phyloP scores from a whole-genome alignment of 2,329 filamentous ascomycete species.

The Pseudogymnoascus sp. region DNA sequence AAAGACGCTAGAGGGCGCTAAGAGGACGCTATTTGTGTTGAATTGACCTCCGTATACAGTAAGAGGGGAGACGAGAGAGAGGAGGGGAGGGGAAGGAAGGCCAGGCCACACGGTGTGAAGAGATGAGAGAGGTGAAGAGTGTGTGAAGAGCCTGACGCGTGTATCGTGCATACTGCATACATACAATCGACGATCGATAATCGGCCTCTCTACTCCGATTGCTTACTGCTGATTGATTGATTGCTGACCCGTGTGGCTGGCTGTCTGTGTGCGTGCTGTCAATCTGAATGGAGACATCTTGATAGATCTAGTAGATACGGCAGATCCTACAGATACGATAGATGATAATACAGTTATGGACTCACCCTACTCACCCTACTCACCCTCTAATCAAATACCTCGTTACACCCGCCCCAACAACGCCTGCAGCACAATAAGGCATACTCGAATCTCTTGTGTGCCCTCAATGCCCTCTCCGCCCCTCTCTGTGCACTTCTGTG shows the following conservation, averaged over 20 bases:
- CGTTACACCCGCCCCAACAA: background rate
- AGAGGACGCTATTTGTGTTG: background rate
- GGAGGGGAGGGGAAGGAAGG: background rate
- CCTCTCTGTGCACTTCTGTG: background rate
- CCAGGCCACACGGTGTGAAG: background rate
- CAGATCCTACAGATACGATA: too few species aligned
- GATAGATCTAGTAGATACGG: background rate
- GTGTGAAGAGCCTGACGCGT: background rate
- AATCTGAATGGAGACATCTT: background rate
- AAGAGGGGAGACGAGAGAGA: background rate
- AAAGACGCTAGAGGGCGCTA: background rate
- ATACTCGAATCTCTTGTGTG: background rate
- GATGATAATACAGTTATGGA: background rate
- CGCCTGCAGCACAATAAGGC: background rate
- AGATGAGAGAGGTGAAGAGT: background rate
- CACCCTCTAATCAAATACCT: background rate
- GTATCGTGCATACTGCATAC: background rate
- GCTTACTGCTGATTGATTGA: background rate
- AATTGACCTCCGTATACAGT: slow-evolving; percentile 5
- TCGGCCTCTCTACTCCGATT: background rate
- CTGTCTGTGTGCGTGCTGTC: background rate
- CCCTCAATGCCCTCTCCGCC: too few species aligned
- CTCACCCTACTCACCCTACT: background rate
- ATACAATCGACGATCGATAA: background rate
- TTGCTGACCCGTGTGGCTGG: background rate